Percentiles rank a stretch among this genome's conserved stretches.
Conservation (phyloP, 2,329 filamentous ascomycete genomes). For the Aspergillus phoenicis region DNA sequence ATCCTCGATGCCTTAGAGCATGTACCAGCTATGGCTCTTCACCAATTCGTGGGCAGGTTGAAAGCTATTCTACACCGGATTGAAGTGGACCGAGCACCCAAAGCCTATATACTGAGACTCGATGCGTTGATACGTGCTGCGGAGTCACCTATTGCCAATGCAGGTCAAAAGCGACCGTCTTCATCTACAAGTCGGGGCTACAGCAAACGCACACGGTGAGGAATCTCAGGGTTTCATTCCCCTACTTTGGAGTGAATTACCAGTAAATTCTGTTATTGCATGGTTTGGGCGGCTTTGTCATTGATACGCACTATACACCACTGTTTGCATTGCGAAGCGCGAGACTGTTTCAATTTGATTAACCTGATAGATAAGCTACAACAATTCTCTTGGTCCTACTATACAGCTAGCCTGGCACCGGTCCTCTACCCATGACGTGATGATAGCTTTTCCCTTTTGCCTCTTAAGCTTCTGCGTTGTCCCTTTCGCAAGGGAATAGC, state of each 20-base stretch:
- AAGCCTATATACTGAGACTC: conserved; percentile 38
- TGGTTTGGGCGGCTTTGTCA: conserved; percentile 1
- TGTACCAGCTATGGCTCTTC: conserved; percentile 35
- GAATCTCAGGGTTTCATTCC: neutral
- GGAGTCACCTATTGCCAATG: conserved; percentile 26
- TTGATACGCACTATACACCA: neutral
- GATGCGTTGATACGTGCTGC: conserved; percentile 33
- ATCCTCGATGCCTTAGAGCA: conserved; percentile 44
- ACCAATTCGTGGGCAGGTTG: conserved; percentile 34
- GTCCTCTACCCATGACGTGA: neutral
- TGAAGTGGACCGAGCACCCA: conserved; percentile 45
- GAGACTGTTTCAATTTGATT: neutral
- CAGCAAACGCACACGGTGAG: conserved; percentile 38
- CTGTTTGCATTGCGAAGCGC: neutral
- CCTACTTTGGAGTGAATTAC: neutral
- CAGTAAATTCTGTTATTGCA: neutral
- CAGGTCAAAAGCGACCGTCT: conserved; percentile 39
- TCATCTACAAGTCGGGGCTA: conserved; percentile 28
- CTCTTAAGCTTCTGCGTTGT: neutral
- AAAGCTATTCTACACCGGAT: conserved; percentile 44
- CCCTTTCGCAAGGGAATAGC: neutral
- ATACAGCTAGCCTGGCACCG: neutral
- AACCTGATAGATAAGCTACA: neutral
- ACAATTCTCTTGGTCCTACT: neutral
- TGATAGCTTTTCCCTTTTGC: neutral